Evolutionary conservation across 352 stramenopile species (phyloP), one percentile per base, ranked within the genome.

Genomic region (Aphanomyces invadans): DNA sequence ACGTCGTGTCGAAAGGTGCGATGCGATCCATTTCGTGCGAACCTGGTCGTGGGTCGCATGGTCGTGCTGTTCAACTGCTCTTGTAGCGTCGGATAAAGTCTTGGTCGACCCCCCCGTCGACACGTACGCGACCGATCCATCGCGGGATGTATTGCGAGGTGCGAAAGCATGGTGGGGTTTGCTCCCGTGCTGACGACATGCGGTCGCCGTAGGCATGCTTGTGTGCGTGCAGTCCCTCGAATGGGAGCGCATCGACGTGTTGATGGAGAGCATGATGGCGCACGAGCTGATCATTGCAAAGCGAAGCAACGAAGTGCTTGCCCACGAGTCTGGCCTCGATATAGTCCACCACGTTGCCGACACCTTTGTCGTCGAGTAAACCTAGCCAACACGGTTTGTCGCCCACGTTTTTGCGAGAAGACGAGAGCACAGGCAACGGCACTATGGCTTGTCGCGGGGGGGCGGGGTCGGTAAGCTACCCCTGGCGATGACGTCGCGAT

Each of bases 201-300:
- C n/a, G n/a, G n/a, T n/a, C n/a, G n/a, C n/a, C n/a, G n/a, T 67
- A 67, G 60, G 77, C 23, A 90, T 92, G 81, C 71, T 92, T 48
- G 53, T 92, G 29, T 81, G 77, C 2, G 68, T 92, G 49, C 83
- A 92, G 68, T 86, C 77, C 66, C 70, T 90, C 7, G 78, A 80
- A 12, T 92, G 81, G 80, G 75, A 81, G 23, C 80, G 83, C 5
- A 77, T 89, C 23, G 83, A 92, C 63, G 77, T 87, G 2, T 31
- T 87, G 29, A 89, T 92, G 56, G 74, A 85, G 48, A 86, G 76
- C 32, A 71, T 85, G 0, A 59, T 92, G 29, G 83, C 81, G 5
- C 83, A 92, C 57, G 80, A 89, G 63, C 79, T 83, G 62, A 92
- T 92, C 70, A 88, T 92, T 65, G 83, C 81, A 39, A 91, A 90